Evolutionary conservation across 2,329 filamentous ascomycete species (phyloP).

Genomic region (Arthrobotrys pseudoclavata): DNA sequence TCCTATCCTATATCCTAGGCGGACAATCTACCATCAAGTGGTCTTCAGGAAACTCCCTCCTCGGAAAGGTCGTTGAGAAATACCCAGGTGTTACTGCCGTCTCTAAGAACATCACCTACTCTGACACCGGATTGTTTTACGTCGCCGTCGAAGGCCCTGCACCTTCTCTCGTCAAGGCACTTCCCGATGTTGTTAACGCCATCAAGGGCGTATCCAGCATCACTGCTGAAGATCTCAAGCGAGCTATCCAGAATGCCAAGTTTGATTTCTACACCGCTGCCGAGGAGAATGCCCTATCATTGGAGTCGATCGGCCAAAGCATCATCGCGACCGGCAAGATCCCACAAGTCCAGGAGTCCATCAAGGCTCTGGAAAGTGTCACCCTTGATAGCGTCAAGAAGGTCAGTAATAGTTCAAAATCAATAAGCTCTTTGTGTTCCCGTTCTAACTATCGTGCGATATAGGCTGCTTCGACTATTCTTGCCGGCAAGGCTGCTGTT

Average conservation of each 20-base stretch:
- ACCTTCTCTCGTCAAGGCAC: slow-evolving; percentile 78
- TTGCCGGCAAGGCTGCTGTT: slow-evolving; percentile 89
- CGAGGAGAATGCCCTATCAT: slow-evolving; percentile 80
- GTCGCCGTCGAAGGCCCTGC: slow-evolving; percentile 84
- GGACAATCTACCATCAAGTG: slow-evolving; percentile 95
- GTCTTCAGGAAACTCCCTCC: slow-evolving; percentile 90
- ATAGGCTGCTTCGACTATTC: slow-evolving; percentile 87
- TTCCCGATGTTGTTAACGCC: slow-evolving; percentile 81
- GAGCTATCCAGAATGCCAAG: slow-evolving; percentile 92
- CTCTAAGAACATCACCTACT: slow-evolving; percentile 87
- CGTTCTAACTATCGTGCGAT: neutral
- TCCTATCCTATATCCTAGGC: slow-evolving; percentile 89
- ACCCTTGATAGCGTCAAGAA: slow-evolving; percentile 86
- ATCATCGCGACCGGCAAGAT: slow-evolving; percentile 84
- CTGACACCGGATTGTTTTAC: slow-evolving; percentile 90
- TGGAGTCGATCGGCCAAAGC: slow-evolving; percentile 86
- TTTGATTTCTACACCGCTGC: slow-evolving; percentile 88
- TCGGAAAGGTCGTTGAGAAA: slow-evolving; percentile 81
- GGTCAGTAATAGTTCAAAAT: slow-evolving; percentile 71
- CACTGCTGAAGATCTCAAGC: slow-evolving; percentile 86
- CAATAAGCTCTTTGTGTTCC: slow-evolving; percentile 4
- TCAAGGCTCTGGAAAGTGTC: slow-evolving; percentile 83
- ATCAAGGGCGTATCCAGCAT: slow-evolving; percentile 84
- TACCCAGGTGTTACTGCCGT: slow-evolving; percentile 77
- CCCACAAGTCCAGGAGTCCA: slow-evolving; percentile 84